Percentiles rank a stretch among this genome's conserved stretches.
These are phyloP conservation scores for Schizosaccharomyces pombe DNA, from an alignment of 805 yeast genomes.

Conservation along the genomic window DNA sequence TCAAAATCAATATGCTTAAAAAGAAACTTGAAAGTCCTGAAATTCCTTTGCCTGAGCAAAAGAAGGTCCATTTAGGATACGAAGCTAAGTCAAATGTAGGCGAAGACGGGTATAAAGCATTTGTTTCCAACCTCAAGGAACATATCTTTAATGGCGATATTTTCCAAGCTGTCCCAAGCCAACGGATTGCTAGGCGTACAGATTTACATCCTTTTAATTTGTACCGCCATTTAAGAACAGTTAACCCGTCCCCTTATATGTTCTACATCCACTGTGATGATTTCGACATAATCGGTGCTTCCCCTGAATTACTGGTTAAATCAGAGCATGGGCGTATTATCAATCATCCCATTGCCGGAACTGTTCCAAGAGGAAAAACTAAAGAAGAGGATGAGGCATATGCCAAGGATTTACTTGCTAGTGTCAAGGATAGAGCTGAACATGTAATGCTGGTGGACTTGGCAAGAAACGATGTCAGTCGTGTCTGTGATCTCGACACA, in stretches of 20 bases:
- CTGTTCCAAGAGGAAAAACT: slow-evolving; percentile 74
- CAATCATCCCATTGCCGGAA: slow-evolving; percentile 97
- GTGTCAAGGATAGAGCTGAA: slow-evolving; percentile 85
- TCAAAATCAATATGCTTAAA: slow-evolving; percentile 27
- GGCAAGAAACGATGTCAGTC: slow-evolving; percentile 86
- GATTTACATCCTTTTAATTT: slow-evolving; percentile 89
- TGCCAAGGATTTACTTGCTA: slow-evolving; percentile 48
- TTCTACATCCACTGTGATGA: slow-evolving; percentile 74
- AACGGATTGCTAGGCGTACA: slow-evolving; percentile 87
- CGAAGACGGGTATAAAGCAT: slow-evolving; percentile 71
- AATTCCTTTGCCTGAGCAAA: slow-evolving; percentile 48
- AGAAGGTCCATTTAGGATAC: slow-evolving; percentile 42
- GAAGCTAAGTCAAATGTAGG: slow-evolving; percentile 56
- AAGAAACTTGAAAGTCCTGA: slow-evolving; percentile 18
- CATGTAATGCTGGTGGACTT: slow-evolving; percentile 96
- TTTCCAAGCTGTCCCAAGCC: slow-evolving; percentile 95
- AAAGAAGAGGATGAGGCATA: slow-evolving; percentile 72
- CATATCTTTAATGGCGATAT: slow-evolving; percentile 83
- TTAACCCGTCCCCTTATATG: slow-evolving; percentile 92
- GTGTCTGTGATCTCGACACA: slow-evolving; percentile 72
- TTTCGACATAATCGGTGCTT: slow-evolving; percentile 90
- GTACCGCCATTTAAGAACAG: slow-evolving; percentile 80
- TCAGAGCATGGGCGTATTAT: slow-evolving; percentile 57
- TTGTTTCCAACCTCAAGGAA: slow-evolving; percentile 48
- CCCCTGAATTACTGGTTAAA: slow-evolving; percentile 82